Evolutionary conservation across 768 basidiomycete species (phyloP), one percentile per base, ranked within the genome.

Genomic region (Trametes meyenii): DNA sequence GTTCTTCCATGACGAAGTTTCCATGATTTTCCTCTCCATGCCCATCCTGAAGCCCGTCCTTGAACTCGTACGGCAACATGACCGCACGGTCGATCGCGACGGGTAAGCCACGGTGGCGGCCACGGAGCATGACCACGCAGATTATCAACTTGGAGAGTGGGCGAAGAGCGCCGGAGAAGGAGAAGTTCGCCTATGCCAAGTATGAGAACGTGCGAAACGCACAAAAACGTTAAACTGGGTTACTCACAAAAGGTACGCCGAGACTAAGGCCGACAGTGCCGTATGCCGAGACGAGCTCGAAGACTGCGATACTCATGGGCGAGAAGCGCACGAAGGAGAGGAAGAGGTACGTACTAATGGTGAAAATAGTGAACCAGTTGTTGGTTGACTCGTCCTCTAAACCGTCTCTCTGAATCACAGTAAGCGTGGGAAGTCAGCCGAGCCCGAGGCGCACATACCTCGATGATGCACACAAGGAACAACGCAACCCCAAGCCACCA

Each of bases 401-500:
- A 38, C 84, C 80, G 35, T 79, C 78, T 52, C 84, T 81, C 90
- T 92, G 64, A 16, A 60, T 19, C 23, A 24, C 17, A 13, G 13
- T 52, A 35, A 55, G 29, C 29, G 10, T 43, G 14, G n/a, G 2
- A 3, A 17, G 13, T 21, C 26, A 16, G 17, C 14, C 29, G 33
- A 8, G 16, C 50, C 13, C 29, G 13, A 14, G 0, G 26, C 33
- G 14, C 23, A 8, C 81, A 61, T 62, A 92, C 93, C 83, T 98
- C 97, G 63, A 97, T 87, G 65, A 98, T 96, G 71, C 96, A 98
- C 42, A 98, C 79, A 1, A 97, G 73, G 75, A 95, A 94, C 13
- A 98, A 74, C 0, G 92, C 94, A 13, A 93, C 73, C 0, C 79
- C 90, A 21, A 98, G 74, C 94, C 94, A 97, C 96, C 96, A 97